These are phyloP conservation scores for Pythium utonaiense DNA, from an alignment of 352 stramenopile genomes.

Conservation along the genomic window DNA sequence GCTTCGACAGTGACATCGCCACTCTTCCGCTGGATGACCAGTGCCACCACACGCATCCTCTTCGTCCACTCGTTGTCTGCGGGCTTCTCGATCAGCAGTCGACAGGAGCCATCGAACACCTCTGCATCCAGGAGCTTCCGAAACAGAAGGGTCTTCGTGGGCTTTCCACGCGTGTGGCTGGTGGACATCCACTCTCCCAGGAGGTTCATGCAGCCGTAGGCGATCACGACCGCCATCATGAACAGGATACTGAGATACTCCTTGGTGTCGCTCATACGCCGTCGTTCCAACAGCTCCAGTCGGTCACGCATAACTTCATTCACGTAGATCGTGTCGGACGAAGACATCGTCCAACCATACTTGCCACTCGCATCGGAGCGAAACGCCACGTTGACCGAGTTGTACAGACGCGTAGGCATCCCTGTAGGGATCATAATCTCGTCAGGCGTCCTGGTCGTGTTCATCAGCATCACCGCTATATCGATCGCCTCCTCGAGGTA, in stretches of 20 bases:
- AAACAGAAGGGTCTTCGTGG: not conserved
- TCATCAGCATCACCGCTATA: not conserved
- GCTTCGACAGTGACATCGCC: not conserved
- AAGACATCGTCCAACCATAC: not conserved
- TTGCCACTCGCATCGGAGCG: not conserved
- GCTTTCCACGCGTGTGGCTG: not conserved
- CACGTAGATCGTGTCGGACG: not conserved
- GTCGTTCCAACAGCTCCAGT: not conserved
- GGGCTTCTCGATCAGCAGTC: not conserved
- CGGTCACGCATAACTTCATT: not conserved
- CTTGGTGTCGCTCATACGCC: not conserved
- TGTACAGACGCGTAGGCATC: not conserved
- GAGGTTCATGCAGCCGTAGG: not conserved
- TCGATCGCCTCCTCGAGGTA: not conserved
- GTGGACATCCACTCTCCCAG: not conserved
- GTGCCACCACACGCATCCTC: not conserved
- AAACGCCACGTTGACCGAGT: not conserved
- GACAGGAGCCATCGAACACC: not conserved
- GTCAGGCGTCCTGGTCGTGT: too few species aligned
- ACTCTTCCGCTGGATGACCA: not conserved
- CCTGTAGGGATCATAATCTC: too few species aligned
- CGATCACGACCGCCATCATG: not conserved
- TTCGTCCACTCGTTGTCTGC: not conserved
- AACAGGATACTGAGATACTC: not conserved
- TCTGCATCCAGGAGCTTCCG: not conserved